Base-by-base conservation (phyloP, 2,329 filamentous ascomycete genomes). In the Pseudopyricularia cyperi region DNA sequence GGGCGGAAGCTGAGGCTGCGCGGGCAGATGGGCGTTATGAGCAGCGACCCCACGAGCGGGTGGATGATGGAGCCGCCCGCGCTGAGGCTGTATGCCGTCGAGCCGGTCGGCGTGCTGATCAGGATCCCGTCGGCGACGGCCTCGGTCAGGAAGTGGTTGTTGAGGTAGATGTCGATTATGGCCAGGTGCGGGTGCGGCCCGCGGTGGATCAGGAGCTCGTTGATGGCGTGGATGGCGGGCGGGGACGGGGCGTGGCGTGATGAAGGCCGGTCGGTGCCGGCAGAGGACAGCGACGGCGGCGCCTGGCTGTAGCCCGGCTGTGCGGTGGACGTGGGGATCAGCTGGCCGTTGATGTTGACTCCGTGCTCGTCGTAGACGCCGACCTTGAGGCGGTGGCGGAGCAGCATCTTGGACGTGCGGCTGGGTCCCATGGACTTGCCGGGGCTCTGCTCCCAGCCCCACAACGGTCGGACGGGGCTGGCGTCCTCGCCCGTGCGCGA, bases 51-150 rank as follows among this genome's bases (percentile, higher is more conserved):
- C 3, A 97, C 91, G 2, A 96, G 76, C 0, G 93, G 93, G 65
- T 98, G 93, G 39, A 97, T 87, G 59, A 98, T 97, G 59, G 85
- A 87, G 1, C 93, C 93, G 3, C 93, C 93, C 3, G 85, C 87
- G 57, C 86, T 93, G n/a, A 98, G 76, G 54, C 86, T 93, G 71
- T 98, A 98, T 0, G 93, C 93, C 0, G 93, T 98, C 39, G 87
- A 94, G 3, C 93, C 93, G 0, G 93, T 98, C 0, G 93, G 93
- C 0, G 91, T 96, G 56, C 86, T 89, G 54, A 97, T 82, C 46
- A 97, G 85, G 66, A 98, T 94, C 50, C 93, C 93, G 65, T 98
- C 93, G 1, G 90, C 91, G 12, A 95, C 90, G 1, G 89, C 91
- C 65, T 95, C 89, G 1, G 93, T 98, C 46, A 98, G 73, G 61